A percentile compares a stretch with the other conserved stretches of the same genome.
Conservation (phyloP, 768 basidiomycete genomes). For the Rhodosporidiobolus odoratus region DNA sequence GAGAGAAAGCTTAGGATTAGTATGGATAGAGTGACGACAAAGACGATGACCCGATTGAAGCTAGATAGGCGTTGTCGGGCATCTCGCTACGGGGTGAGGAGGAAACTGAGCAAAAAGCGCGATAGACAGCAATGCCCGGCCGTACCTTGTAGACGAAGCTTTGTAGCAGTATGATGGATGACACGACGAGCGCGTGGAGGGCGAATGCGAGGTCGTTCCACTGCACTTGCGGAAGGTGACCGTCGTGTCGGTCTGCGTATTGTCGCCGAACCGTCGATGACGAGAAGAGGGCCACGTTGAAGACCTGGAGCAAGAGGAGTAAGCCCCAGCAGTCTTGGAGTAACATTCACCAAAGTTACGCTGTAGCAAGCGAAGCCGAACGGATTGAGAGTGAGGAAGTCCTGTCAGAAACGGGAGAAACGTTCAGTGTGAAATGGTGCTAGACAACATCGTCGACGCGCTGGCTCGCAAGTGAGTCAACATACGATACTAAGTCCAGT, state of each 20-base stretch:
- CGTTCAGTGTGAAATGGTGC: too few species aligned
- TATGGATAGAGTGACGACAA: constrained; percentile 35
- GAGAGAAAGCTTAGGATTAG: constrained; percentile 39
- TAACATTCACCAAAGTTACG: neutral
- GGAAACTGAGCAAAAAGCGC: neutral
- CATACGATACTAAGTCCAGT: constrained; percentile 15
- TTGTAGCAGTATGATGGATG: constrained; percentile 45
- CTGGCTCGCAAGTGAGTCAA: too few species aligned
- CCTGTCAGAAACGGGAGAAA: constrained; percentile 41
- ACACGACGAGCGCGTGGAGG: constrained; percentile 45
- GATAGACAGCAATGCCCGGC: neutral
- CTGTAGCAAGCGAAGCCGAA: constrained; percentile 47
- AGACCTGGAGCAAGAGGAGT: constrained; percentile 36
- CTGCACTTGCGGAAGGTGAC: constrained; percentile 46
- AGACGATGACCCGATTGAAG: constrained; percentile 40
- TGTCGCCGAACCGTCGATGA: constrained; percentile 44
- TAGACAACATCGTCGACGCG: too few species aligned
- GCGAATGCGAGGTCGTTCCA: constrained; percentile 50
- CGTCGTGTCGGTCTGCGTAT: constrained; percentile 47
- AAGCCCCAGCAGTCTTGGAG: neutral
- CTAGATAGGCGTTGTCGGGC: constrained; percentile 16
- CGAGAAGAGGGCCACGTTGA: constrained; percentile 45
- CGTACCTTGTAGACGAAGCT: constrained; percentile 45
- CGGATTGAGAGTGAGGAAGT: constrained; percentile 50
- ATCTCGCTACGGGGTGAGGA: constrained; percentile 19